These are phyloP conservation scores for Chrysoporthe cubensis DNA, from an alignment of 2,329 filamentous ascomycete species.

Conservation along the genomic window DNA sequence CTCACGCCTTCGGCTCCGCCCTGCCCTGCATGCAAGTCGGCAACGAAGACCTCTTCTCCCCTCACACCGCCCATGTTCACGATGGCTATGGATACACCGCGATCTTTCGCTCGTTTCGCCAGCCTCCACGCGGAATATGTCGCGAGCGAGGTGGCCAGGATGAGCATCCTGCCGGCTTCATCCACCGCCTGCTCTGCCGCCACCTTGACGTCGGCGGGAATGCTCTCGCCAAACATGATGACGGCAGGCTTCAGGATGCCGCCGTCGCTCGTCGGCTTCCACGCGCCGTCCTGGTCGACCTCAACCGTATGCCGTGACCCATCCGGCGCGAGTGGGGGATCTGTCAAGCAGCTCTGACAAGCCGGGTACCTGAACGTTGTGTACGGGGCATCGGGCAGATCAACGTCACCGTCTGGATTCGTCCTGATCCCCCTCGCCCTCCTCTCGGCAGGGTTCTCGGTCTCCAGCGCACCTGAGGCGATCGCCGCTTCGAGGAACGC, in stretches of 20 bases:
- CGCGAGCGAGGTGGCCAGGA: constrained; percentile 87
- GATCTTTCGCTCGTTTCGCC: constrained; percentile 79
- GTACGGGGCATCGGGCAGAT: constrained; percentile 85
- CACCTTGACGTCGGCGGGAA: constrained; percentile 68
- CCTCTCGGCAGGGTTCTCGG: constrained; percentile 74
- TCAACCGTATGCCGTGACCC: constrained; percentile 63
- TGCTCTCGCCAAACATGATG: constrained; percentile 95
- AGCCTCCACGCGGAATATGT: constrained; percentile 95
- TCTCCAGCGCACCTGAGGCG: constrained; percentile 73
- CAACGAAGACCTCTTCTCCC: constrained; percentile 76
- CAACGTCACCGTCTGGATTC: constrained; percentile 94
- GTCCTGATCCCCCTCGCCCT: constrained; percentile 72
- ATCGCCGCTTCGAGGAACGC: constrained; percentile 74
- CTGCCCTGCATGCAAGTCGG: constrained; percentile 55
- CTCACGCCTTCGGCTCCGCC: constrained; percentile 57
- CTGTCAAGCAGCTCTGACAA: constrained; percentile 76
- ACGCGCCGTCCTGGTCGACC: constrained; percentile 81
- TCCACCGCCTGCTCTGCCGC: constrained; percentile 83
- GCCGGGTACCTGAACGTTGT: constrained; percentile 89
- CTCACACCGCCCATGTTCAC: constrained; percentile 86
- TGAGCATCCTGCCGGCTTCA: constrained; percentile 71
- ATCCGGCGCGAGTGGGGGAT: constrained; percentile 60
- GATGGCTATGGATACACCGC: constrained; percentile 83
- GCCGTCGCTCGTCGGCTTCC: constrained; percentile 65
- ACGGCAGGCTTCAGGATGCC: constrained; percentile 92